phyloP scores from a whole-genome alignment of 176 grass and related monocot species.

The maize (Zea mays) region Zm-B73-REFERENCE-NAM-5.0 NC_050102.1:30515501-30516000 shows the following conservation, averaged over 20 bases:
- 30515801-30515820: constrained; percentile 68
- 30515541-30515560: constrained; percentile 60
- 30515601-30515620: constrained; percentile 73
- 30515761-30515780: constrained; percentile 72
- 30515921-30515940: constrained; percentile 59
- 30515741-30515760: constrained; percentile 62
- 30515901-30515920: constrained; percentile 55
- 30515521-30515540: constrained; percentile 72
- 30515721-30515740: constrained; percentile 47
- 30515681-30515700: constrained; percentile 47
- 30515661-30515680: constrained; percentile 91
- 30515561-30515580: constrained; percentile 34
- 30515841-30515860: constrained; percentile 54
- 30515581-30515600: constrained; percentile 69
- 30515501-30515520: constrained; percentile 49
- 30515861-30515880: constrained; percentile 60
- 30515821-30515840: constrained; percentile 68
- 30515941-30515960: background rate
- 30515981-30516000: background rate
- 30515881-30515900: constrained; percentile 48
- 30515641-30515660: constrained; percentile 75
- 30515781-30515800: constrained; percentile 65
- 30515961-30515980: background rate
- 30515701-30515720: constrained; percentile 45
- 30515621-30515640: constrained; percentile 75